A percentile compares a stretch with the other conserved stretches of the same genome.
Conservation (phyloP, 140 eudicot genomes). For the Ambrosia hybrid region DNA sequence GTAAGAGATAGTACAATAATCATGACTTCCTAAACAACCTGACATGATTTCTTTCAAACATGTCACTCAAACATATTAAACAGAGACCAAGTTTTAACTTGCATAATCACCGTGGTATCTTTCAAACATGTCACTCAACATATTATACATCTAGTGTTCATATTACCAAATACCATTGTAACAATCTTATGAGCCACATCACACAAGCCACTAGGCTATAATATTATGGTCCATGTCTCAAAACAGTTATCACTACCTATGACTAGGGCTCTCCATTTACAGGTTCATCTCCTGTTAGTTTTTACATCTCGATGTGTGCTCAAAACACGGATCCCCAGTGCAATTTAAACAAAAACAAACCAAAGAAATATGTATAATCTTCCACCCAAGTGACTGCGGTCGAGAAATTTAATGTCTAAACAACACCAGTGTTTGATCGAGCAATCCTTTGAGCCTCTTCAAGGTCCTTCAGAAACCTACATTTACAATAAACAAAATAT, state of each 20-base stretch:
- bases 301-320: not conserved
- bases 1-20: too few relatives aligned
- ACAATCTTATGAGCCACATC: constrained; percentile 3
- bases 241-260: too few relatives aligned
- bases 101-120: too few relatives aligned
- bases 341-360: not conserved
- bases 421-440: constrained; percentile 57
- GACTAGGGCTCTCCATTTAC: too few relatives aligned
- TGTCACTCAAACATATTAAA: too few relatives aligned
- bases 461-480: constrained; percentile 83
- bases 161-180: not conserved
- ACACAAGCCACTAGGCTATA: not conserved
- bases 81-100: too few relatives aligned
- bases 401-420: constrained; percentile 31
- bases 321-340: constrained; percentile 9
- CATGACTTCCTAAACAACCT: too few relatives aligned
- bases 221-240: not conserved
- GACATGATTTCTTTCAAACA: too few relatives aligned
- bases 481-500: constrained; percentile 9
- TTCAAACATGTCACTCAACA: not conserved
- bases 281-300: too few relatives aligned
- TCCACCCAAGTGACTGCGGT: too few relatives aligned
- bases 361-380: not conserved
- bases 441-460: constrained; percentile 86
- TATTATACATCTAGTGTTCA: not conserved